Percentiles rank a stretch among this genome's conserved stretches.
Evolutionary conservation across 805 yeast genomes (phyloP).

Genomic region (Candida coquimbonensis): DNA sequence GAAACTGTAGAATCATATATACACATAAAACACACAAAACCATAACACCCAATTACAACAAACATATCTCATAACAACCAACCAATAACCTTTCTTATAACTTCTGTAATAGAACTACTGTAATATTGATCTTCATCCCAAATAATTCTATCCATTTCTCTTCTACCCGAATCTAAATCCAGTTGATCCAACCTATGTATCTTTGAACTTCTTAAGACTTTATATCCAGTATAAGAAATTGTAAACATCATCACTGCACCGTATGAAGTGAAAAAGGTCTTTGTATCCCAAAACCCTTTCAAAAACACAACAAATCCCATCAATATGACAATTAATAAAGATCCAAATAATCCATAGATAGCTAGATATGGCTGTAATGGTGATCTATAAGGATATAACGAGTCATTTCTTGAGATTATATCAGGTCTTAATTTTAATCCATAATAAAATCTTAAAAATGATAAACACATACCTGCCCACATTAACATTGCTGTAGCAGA

Average conservation of each 20-base stretch:
- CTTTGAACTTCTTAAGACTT: constrained; percentile 52
- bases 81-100: constrained; percentile 21
- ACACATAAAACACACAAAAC: too few species aligned
- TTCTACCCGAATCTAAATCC: constrained; percentile 77
- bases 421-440: constrained; percentile 59
- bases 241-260: constrained; percentile 51
- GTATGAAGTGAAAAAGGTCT: constrained; percentile 59
- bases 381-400: constrained; percentile 60
- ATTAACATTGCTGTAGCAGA: constrained; percentile 72
- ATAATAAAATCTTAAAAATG: constrained; percentile 56
- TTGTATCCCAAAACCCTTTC: constrained; percentile 48
- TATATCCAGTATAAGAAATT: constrained; percentile 47
- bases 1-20: neutral
- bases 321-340: constrained; percentile 40
- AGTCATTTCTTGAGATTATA: constrained; percentile 54
- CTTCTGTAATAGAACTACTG: constrained; percentile 25
- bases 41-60: neutral
- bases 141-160: constrained; percentile 72
- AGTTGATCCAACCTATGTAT: constrained; percentile 63
- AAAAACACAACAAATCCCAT: constrained; percentile 62
- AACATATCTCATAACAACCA: constrained; percentile 25
- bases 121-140: constrained; percentile 68
- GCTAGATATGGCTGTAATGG: constrained; percentile 69
- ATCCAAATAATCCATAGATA: constrained; percentile 51
- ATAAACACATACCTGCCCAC: constrained; percentile 68